Evolutionary conservation across 164 flowering plant genomes (phyloP).

Genomic region (Chimonanthus praecox): DNA sequence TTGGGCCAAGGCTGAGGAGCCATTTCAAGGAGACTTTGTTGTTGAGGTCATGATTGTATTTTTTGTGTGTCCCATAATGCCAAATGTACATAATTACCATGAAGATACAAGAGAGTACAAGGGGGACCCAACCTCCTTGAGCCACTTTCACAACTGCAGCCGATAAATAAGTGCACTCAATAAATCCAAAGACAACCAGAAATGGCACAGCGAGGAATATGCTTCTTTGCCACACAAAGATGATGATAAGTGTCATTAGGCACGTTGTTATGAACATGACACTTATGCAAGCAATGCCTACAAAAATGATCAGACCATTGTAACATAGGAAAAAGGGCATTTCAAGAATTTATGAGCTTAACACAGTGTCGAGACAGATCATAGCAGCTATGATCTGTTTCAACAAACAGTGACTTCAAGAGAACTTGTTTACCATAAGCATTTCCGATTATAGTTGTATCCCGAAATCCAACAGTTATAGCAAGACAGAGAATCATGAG

Average conservation of each 20-base stretch:
- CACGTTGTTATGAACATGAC: constrained; percentile 85
- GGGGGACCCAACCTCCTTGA: constrained; percentile 89
- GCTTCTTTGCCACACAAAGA: constrained; percentile 70
- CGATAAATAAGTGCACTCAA: constrained; percentile 64
- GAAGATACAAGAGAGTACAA: constrained; percentile 58
- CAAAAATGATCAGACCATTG: background rate
- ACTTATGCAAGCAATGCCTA: constrained; percentile 81
- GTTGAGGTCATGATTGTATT: constrained; percentile 74
- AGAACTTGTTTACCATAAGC: constrained; percentile 62
- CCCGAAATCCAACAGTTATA: constrained; percentile 66
- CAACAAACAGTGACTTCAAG: background rate
- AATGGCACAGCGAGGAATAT: constrained; percentile 44
- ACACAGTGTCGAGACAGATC: background rate
- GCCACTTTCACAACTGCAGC: constrained; percentile 68
- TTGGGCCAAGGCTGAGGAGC: constrained; percentile 80
- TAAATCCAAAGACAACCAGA: constrained; percentile 54
- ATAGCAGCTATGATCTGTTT: background rate
- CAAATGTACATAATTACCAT: constrained; percentile 71
- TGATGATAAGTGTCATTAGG: constrained; percentile 75
- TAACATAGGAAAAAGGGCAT: background rate
- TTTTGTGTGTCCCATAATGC: constrained; percentile 81
- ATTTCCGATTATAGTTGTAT: constrained; percentile 72
- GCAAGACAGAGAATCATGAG: constrained; percentile 75
- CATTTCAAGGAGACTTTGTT: constrained; percentile 83
- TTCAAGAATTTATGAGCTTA: no score